phyloP scores from a whole-genome alignment of 2,329 filamentous ascomycete species.

The Dothistroma pini region DNA sequence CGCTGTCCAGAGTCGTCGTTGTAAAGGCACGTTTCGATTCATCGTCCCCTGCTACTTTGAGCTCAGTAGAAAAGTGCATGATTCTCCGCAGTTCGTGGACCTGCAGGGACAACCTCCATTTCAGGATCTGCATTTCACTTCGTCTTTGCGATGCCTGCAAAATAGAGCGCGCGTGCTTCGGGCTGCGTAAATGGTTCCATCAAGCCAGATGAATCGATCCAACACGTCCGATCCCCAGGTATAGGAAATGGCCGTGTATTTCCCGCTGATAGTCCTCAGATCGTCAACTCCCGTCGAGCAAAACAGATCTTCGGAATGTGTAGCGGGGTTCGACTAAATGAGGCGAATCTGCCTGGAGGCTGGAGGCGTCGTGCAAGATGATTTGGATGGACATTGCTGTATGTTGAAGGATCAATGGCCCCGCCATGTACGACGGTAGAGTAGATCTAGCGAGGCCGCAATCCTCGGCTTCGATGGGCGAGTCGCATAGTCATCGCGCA shows the following conservation, averaged over 20 bases:
- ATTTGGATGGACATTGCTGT: no score
- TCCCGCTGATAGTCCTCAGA: background rate
- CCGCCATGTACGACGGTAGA: no score
- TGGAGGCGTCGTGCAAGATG: background rate
- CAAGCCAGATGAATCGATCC: no score
- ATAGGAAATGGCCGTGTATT: background rate
- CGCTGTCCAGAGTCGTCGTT: no score
- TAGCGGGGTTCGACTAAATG: background rate
- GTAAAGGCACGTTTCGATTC: background rate
- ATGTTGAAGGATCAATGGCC: no score
- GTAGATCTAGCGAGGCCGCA: no score
- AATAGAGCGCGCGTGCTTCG: no score
- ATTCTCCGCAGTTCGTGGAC: background rate
- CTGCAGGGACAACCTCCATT: background rate
- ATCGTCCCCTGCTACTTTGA: background rate
- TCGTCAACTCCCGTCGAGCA: background rate
- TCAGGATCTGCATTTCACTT: background rate
- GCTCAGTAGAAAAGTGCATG: background rate
- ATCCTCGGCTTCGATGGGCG: no score
- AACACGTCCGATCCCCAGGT: no score
- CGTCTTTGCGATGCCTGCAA: no score
- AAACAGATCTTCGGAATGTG: background rate
- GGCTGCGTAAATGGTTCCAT: background rate
- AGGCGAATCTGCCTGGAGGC: background rate
- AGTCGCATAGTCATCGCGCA: no score